These are phyloP conservation scores for Plasmodium vinckei DNA, from an alignment of 169 alveolate genomes.

Conservation along the genomic window DNA sequence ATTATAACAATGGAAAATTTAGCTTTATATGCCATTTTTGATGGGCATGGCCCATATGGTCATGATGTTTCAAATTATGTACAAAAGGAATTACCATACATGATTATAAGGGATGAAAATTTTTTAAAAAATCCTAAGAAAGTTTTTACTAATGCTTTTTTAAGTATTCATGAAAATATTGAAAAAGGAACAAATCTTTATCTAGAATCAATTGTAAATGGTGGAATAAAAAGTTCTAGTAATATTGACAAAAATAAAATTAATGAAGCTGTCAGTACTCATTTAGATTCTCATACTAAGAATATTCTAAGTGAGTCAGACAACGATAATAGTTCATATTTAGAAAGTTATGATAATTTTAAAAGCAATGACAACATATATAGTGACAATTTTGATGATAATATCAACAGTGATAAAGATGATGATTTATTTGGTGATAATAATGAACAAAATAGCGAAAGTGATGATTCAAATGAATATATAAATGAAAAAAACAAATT, in stretches of 20 bases:
- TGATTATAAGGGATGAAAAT: slow-evolving; percentile 57
- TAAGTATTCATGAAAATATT: slow-evolving; percentile 61
- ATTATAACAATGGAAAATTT: slow-evolving; percentile 79
- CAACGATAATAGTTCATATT: slow-evolving; percentile 2
- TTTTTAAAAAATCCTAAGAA: slow-evolving; percentile 73
- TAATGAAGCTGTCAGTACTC: slow-evolving; percentile 2
- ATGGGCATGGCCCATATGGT: slow-evolving; percentile 94
- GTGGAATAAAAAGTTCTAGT: background rate
- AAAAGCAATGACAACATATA: background rate
- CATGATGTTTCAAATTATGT: slow-evolving; percentile 89
- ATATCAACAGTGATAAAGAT: background rate
- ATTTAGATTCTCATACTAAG: background rate
- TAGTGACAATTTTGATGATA: slow-evolving; percentile 21
- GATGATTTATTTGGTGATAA: background rate
- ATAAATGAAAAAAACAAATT: slow-evolving; percentile 39
- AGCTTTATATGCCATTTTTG: slow-evolving; percentile 91
- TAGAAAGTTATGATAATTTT: slow-evolving; percentile 14
- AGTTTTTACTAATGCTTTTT: slow-evolving; percentile 66
- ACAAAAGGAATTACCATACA: slow-evolving; percentile 84
- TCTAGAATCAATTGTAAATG: slow-evolving; percentile 26
- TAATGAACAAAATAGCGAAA: slow-evolving; percentile 4
- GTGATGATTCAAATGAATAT: slow-evolving; percentile 2
- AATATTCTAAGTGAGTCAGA: background rate
- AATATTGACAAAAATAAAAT: background rate
- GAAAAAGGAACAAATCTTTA: slow-evolving; percentile 46